Evolutionary conservation across 2,329 filamentous ascomycete species (phyloP), one percentile per base, ranked within the genome.

Genomic region (Fragosphaeria purpurea): DNA sequence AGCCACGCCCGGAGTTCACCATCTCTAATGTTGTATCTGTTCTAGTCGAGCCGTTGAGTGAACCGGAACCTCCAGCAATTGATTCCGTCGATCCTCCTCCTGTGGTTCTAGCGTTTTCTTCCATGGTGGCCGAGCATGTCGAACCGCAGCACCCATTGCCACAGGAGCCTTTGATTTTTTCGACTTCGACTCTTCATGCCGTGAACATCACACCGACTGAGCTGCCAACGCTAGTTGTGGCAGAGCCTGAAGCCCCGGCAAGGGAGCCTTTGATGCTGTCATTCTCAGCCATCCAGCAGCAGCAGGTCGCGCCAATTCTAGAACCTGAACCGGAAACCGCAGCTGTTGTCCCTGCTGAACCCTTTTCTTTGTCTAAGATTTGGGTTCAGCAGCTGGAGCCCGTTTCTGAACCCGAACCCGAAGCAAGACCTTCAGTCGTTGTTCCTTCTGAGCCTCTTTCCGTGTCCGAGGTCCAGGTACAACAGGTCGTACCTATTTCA

Each of bases 361-460:
- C 48, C 8, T 52, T 56, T 4, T 46, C 45, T 8, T 50, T 76
- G 38, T 75, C 75, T 1, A 58, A 52, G 1, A 69, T 78, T 22
- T 66, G 70, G 39, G 63, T 64, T 5, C 67, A 77, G 57, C 56
- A 65, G 42, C 64, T 77, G 12, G 68, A 72, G 56, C 73, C 73
- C 2, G 46, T 60, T 6, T 61, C 66, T 33, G 72, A 73, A 48
- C 55, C 64, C 4, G 63, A 63, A 50, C 52, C 38, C 32, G 57
- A 50, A 22, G 2, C 22, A 22, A 22, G 22, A 22, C 22, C 22
- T 22, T 2, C 22, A 3, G 22, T 22, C 22, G 30, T 46, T 31
- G 34, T 34, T 5, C 41, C 41, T 30, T 44, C 51, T 3, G 49
- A 35, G 41, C 46, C 41, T 3, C 50, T 56, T 4, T 46, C 45